These are phyloP conservation scores for Phytophthora pluvialis DNA, from an alignment of 352 stramenopile genomes.

Conservation along the genomic window DNA sequence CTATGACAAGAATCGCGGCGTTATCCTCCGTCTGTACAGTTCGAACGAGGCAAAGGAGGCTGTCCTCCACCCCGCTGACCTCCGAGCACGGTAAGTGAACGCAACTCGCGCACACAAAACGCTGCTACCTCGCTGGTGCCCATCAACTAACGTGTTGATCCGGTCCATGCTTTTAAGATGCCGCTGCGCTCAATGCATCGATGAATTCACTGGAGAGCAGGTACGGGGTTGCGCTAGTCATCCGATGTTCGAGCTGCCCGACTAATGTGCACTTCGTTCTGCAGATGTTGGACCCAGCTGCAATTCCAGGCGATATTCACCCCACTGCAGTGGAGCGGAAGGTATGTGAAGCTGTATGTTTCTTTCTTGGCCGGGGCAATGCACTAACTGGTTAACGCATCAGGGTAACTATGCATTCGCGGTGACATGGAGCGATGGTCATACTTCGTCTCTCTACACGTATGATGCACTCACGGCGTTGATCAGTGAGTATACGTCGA, in stretches of 20 bases:
- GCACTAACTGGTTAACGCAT: conserved; percentile 2
- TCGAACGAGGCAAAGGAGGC: conserved; percentile 75
- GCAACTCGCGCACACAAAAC: not conserved
- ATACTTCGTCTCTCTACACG: conserved; percentile 96
- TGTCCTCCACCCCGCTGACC: conserved; percentile 73
- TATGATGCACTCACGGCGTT: conserved; percentile 88
- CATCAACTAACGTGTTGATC: not conserved
- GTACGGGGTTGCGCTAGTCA: conserved; percentile 31
- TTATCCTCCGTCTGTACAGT: conserved; percentile 82
- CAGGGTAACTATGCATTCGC: conserved; percentile 98
- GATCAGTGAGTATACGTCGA: conserved; percentile 51
- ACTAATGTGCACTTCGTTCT: conserved; percentile 7
- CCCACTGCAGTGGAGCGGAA: conserved; percentile 87
- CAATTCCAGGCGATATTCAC: conserved; percentile 78
- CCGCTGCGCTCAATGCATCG: conserved; percentile 85
- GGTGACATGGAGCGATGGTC: conserved; percentile 97
- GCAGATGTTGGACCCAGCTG: conserved; percentile 75
- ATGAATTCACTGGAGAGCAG: conserved; percentile 87
- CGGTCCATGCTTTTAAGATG: conserved; percentile 47
- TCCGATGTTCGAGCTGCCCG: not conserved
- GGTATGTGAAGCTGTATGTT: conserved; percentile 34
- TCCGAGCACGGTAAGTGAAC: conserved; percentile 63
- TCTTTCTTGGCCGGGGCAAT: not conserved
- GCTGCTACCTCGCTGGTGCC: not conserved
- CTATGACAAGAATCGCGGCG: conserved; percentile 80